Base-by-base conservation (phyloP, 1,284 basidiomycete genomes). In the Irpex sp. region DNA sequence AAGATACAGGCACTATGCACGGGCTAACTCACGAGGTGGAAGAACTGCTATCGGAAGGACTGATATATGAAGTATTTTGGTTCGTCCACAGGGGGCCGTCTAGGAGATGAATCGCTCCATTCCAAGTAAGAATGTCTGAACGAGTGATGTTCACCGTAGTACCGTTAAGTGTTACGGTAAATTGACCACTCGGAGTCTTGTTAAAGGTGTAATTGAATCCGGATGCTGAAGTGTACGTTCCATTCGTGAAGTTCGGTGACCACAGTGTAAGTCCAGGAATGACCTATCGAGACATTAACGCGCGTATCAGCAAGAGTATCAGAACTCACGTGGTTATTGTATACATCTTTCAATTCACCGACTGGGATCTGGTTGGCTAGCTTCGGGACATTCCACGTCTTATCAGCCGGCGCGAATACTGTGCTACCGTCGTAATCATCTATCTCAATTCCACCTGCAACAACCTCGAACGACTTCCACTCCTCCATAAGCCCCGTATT, bases 101-200 rank as follows among this genome's bases (percentile, higher is more conserved):
- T 21, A 63, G 13, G n/a, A 63, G 26, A 47, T 63, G 62, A 3
- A 63, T 58, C 9, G 61, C 62, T 5, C 62, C 62, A 54, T 63
- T 61, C 36, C 51, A 26, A 5, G 49, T 15, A 4, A 61, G 46
- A 36, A 63, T 50, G 50, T 63, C 62, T 8, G 62, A 51, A 31
- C 13, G 33, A 5, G 59, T 51, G 5, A 63, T 61, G 33, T 61
- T 63, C 15, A 47, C 59, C 33, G 59, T 61, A 2, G 60, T 55
- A n/a, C 46, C 47, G 31, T 63, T 63, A 8, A 63, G 47, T 11
- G 59, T 51, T 39, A 63, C 59, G 8, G 54, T 61, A n/a, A 37
- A 58, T 6, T 35, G 19, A 6, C n/a, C 11, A 2, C 31, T 35
- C 1, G 11, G 6, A 46, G 13, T 39, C 21, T 19, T 17, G 35